These are phyloP conservation scores for Leptomonas pyrrhocoris DNA, from an alignment of 208 protist species.

Conservation along the genomic window DNA sequence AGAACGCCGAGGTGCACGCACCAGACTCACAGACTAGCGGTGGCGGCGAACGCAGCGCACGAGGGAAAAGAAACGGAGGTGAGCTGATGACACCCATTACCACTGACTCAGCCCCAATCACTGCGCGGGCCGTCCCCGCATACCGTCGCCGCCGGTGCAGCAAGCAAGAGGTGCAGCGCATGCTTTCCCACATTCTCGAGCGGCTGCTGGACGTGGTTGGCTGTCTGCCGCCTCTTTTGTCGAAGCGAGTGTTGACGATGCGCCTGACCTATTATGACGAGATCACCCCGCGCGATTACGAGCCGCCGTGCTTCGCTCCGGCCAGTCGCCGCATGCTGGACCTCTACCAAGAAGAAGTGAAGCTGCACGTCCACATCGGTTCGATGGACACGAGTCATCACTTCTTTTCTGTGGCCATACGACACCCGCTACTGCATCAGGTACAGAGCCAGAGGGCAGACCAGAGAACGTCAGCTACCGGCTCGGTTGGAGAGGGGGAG, in stretches of 20 bases:
- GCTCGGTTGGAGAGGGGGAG: neutral
- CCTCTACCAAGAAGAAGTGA: conserved; percentile 60
- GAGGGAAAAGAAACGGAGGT: too few relatives aligned
- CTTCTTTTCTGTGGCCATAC: conserved; percentile 62
- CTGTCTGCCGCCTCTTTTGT: conserved; percentile 65
- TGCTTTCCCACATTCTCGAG: conserved; percentile 59
- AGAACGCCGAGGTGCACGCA: conserved; percentile 16
- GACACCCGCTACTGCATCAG: conserved; percentile 60
- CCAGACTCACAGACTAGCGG: neutral
- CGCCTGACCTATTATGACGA: conserved; percentile 80
- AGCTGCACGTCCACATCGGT: conserved; percentile 51
- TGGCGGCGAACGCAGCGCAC: too few relatives aligned
- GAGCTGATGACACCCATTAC: too few relatives aligned
- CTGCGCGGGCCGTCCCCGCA: neutral
- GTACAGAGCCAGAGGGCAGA: conserved; percentile 24
- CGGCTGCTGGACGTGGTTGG: conserved; percentile 69
- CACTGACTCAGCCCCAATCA: neutral
- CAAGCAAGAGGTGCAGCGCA: conserved; percentile 65
- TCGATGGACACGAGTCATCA: conserved; percentile 77
- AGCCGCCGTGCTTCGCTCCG: conserved; percentile 75
- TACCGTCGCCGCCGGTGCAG: conserved; percentile 28
- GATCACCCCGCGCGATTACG: conserved; percentile 62
- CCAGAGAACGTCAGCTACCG: neutral
- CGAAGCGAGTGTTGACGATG: conserved; percentile 75
- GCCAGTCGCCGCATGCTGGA: conserved; percentile 57